Conservation (phyloP, 495 filamentous ascomycete species). For the Aspergillus indologenus region DNA sequence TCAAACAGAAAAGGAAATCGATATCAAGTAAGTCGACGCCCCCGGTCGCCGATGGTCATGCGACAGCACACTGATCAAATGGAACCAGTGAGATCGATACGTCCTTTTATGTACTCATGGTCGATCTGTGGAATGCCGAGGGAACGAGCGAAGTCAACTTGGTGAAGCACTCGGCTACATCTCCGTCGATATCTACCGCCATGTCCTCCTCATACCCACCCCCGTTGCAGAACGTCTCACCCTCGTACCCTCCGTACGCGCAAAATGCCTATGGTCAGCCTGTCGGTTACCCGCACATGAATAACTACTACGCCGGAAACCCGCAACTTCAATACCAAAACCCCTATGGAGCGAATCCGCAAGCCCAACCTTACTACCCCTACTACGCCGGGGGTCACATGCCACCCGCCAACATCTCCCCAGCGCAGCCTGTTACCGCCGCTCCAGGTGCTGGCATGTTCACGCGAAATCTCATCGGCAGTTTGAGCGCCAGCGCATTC, state of each 20-base stretch:
- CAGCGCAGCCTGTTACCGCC: slow-evolving; percentile 41
- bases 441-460: slow-evolving; percentile 85
- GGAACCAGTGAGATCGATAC: slow-evolving; percentile 67
- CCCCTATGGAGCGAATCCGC: slow-evolving; percentile 41
- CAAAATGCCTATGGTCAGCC: slow-evolving; percentile 40
- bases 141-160: slow-evolving; percentile 89
- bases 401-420: slow-evolving; percentile 37
- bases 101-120: slow-evolving; percentile 86
- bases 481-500: slow-evolving; percentile 85
- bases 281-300: slow-evolving; percentile 40
- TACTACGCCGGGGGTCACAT: slow-evolving; percentile 37
- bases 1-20: slow-evolving; percentile 77
- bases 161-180: slow-evolving; percentile 81
- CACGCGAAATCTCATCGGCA: slow-evolving; percentile 93
- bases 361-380: slow-evolving; percentile 39
- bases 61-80: slow-evolving; percentile 11
- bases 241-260: slow-evolving; percentile 34
- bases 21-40: slow-evolving; percentile 67
- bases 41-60: too few species aligned
- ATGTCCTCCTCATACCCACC: slow-evolving; percentile 75
- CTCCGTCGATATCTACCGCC: slow-evolving; percentile 84
- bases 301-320: slow-evolving; percentile 40
- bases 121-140: slow-evolving; percentile 86
- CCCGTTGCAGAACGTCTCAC: slow-evolving; percentile 43
- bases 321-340: slow-evolving; percentile 39